Evolutionary conservation across 306 rosid species (phyloP).

Genomic region (Begonia loranthoides): DNA sequence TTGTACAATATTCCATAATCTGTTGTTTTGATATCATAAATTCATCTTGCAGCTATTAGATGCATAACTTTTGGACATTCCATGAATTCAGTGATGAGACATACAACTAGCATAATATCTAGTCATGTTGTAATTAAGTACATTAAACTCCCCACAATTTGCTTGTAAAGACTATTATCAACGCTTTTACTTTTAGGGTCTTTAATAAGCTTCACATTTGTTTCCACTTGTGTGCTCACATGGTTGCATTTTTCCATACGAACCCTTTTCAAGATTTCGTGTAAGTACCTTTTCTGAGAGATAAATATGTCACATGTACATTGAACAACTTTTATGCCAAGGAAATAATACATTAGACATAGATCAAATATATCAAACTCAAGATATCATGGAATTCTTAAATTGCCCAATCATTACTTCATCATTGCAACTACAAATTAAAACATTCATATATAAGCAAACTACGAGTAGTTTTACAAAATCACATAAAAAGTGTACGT

Average conservation of each 20-base stretch:
- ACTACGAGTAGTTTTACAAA: no score
- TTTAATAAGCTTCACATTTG: neutral
- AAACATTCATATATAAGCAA: no score
- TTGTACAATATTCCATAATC: conserved; percentile 2
- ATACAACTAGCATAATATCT: neutral
- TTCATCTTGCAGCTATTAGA: neutral
- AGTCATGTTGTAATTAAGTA: neutral
- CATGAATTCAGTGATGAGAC: conserved; percentile 2
- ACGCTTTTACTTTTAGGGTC: neutral
- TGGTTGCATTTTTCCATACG: neutral
- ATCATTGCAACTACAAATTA: no score
- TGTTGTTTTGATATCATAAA: neutral
- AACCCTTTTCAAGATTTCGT: neutral
- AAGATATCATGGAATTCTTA: neutral
- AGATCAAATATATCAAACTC: neutral
- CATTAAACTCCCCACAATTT: neutral
- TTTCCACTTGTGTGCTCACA: neutral
- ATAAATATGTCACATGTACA: neutral
- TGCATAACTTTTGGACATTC: neutral
- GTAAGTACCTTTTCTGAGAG: neutral
- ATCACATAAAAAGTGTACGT: no score
- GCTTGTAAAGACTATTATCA: neutral
- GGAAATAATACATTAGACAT: neutral
- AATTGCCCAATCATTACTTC: no score
- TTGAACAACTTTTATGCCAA: neutral